These are phyloP conservation scores for Phenoliferia sp. DNA, from an alignment of 1,284 basidiomycete genomes.

Conservation along the genomic window DNA sequence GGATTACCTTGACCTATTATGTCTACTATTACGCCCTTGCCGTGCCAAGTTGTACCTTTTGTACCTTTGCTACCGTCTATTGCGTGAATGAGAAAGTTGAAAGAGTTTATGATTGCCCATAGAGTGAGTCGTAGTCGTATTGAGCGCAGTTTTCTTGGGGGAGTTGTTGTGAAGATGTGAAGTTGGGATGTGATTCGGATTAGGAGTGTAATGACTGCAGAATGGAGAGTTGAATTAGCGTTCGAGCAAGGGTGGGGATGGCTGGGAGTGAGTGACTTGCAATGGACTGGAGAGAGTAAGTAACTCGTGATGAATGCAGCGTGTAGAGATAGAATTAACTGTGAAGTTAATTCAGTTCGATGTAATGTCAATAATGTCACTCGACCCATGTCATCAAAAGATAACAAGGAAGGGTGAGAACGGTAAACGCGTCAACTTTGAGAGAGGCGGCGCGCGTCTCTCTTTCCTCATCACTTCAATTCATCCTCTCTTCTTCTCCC, in stretches of 20 bases:
- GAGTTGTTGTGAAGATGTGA: slow-evolving; percentile 18
- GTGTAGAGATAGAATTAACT: neutral
- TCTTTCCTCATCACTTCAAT: too few relatives aligned
- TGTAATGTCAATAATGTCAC: too few relatives aligned
- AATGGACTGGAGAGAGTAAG: slow-evolving; percentile 3
- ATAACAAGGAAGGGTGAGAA: too few relatives aligned
- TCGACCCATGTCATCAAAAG: too few relatives aligned
- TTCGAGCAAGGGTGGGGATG: neutral
- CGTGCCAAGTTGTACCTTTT: slow-evolving; percentile 17
- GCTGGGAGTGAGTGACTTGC: neutral
- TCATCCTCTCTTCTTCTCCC: too few relatives aligned
- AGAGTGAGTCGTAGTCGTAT: slow-evolving; percentile 9
- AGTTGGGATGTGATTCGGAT: slow-evolving; percentile 11
- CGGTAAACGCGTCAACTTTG: too few relatives aligned
- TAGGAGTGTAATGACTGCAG: slow-evolving; percentile 11
- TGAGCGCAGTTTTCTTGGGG: slow-evolving; percentile 13
- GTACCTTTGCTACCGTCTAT: slow-evolving; percentile 17
- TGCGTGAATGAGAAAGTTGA: neutral
- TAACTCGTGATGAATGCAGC: neutral
- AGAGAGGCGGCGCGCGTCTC: too few relatives aligned
- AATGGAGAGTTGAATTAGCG: neutral
- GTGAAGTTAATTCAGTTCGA: neutral
- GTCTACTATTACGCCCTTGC: slow-evolving; percentile 16
- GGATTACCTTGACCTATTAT: slow-evolving; percentile 26
- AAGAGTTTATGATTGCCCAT: slow-evolving; percentile 8